Base-by-base conservation (phyloP, 352 stramenopile species). In the Blastocystis sp. region DNA sequence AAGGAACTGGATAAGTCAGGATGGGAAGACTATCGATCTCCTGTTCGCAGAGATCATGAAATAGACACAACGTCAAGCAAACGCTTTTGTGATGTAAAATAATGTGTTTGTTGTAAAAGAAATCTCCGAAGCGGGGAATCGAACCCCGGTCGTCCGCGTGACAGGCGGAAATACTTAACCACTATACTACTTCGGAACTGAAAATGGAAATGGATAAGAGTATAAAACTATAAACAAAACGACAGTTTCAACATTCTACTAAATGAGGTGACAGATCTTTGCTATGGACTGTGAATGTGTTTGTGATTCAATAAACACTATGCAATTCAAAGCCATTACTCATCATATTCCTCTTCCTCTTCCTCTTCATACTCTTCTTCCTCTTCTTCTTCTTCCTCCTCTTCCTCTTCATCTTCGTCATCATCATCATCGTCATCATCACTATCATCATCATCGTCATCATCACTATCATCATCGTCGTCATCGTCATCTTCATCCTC, bases 401-500 rank as follows among this genome's bases (percentile, higher is more conserved):
- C 88, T 0, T 89, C 73, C 9, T 88, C n/a, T 29, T 63, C n/a
- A 75, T 89, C n/a, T 58, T 83, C 1, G 39, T 88, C 63, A 80
- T 89, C n/a, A 58, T 88, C 39, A 66, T 86, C 61, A 69, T 73
- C 35, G 32, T 73, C 49, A 51, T 89, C 51, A 46, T 91, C 88
- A 46, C 91, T 89, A 73, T 89, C 89, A 7, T 89, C 88, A 12
- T 88, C 73, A 11, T 90, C 90, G 7, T 91, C 59, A 37, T 85
- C 74, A 71, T 85, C 74, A 71, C 66, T 86, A 35, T 92, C 89
- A 39, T 93, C 91, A 67, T 94, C 91, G 29, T 94, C 91, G 2
- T 91, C 90, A 29, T 93, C 91, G 39, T 89, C 90, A 6, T 90
- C 91, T 0, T 89, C 89, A 21, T 69, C 86, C 61, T 90, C 90